A percentile compares a stretch with the other conserved stretches of the same genome.
Conservation (phyloP, 2,329 filamentous ascomycete genomes). For the Pseudovirgaria hyperparasitica region DNA sequence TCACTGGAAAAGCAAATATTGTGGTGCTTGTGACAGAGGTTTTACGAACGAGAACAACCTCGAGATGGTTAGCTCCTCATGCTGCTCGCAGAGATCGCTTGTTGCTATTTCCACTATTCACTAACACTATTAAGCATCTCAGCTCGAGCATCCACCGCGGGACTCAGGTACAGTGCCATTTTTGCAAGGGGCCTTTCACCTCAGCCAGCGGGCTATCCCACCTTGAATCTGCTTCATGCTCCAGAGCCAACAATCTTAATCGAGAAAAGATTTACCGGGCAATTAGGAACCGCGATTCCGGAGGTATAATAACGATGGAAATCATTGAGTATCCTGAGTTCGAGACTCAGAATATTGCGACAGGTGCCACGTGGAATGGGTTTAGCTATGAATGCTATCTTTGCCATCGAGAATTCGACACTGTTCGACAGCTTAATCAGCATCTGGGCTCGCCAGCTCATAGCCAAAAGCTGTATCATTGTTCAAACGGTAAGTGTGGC, state of each 20-base stretch:
- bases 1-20: no score
- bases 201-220: slow-evolving; percentile 42
- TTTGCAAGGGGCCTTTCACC: slow-evolving; percentile 33
- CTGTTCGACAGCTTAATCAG: slow-evolving; percentile 28
- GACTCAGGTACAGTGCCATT: slow-evolving; percentile 35
- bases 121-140: no score
- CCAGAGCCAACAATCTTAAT: slow-evolving; percentile 28
- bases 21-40: slow-evolving; percentile 8
- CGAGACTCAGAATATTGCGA: no score
- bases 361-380: slow-evolving; percentile 9
- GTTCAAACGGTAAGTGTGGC: slow-evolving; percentile 24
- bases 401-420: slow-evolving; percentile 34
- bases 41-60: slow-evolving; percentile 12
- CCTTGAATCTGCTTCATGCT: slow-evolving; percentile 40
- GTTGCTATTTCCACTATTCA: no score
- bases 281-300: slow-evolving; percentile 32
- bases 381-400: no score
- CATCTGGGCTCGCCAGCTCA: slow-evolving; percentile 44
- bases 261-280: slow-evolving; percentile 34
- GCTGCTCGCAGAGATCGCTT: no score
- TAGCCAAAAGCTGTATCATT: slow-evolving; percentile 34
- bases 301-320: slow-evolving; percentile 37
- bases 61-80: slow-evolving; percentile 8
- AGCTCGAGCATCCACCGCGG: slow-evolving; percentile 38
- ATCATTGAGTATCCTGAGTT: slow-evolving; percentile 34